Conservation (phyloP, 2,329 filamentous ascomycete genomes). For the Orbilia javanica region DNA sequence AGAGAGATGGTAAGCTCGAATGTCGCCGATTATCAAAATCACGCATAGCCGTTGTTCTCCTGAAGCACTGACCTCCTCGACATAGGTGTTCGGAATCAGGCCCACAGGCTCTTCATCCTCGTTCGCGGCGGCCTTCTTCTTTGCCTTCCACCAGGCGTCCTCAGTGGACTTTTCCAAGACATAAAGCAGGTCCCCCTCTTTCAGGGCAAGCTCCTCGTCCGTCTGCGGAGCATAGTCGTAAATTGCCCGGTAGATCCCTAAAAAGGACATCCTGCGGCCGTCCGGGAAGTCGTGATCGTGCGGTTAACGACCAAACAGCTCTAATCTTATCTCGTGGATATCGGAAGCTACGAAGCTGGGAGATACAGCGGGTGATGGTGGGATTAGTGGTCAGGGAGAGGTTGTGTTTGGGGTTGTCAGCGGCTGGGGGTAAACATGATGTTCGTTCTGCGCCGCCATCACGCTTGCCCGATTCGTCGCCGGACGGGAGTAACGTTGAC, state of each 20-base stretch:
- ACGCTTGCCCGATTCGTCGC: constrained; percentile 50
- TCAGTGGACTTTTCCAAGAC: constrained; percentile 83
- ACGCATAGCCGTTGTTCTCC: constrained; percentile 43
- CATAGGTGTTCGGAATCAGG: constrained; percentile 92
- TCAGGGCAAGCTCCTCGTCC: constrained; percentile 85
- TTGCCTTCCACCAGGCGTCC: constrained; percentile 95
- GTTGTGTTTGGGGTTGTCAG: constrained; percentile 40
- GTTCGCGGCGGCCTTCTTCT: constrained; percentile 84
- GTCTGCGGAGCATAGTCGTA: constrained; percentile 93
- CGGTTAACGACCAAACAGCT: constrained; percentile 28
- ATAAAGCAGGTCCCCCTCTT: constrained; percentile 89
- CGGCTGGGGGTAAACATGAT: constrained; percentile 49
- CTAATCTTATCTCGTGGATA: constrained; percentile 14
- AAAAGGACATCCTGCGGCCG: constrained; percentile 69
- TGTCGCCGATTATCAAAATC: constrained; percentile 31
- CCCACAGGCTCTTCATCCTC: constrained; percentile 93
- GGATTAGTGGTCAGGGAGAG: constrained; percentile 6
- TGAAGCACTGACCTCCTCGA: constrained; percentile 80
- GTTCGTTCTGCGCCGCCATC: constrained; percentile 45
- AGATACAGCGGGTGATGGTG: constrained; percentile 9
- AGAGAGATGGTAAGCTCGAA: constrained; percentile 2
- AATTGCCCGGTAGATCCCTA: constrained; percentile 88
- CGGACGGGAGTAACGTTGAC: constrained; percentile 6
- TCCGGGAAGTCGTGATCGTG: constrained; percentile 21
- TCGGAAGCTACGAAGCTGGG: constrained; percentile 27